Evolutionary conservation across 352 stramenopile genomes (phyloP).

Genomic region (Pythium plurisporium): DNA sequence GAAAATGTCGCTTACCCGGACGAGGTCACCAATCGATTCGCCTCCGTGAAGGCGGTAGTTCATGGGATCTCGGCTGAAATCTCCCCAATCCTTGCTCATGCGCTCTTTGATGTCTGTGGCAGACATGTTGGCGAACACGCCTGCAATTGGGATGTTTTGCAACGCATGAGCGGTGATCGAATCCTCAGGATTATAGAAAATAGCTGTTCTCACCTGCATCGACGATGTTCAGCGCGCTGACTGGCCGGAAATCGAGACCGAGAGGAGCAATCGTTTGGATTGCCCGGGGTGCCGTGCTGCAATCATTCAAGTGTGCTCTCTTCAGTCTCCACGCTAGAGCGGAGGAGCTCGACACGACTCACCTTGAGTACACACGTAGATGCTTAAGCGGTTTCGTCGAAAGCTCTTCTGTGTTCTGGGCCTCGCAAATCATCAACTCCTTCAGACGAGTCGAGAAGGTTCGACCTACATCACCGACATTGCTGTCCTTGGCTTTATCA

Average conservation of each 20-base stretch:
- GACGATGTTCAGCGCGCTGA: slow-evolving; percentile 40
- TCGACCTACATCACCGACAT: slow-evolving; percentile 18
- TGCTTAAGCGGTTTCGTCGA: slow-evolving; percentile 15
- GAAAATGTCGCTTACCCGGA: slow-evolving; percentile 32
- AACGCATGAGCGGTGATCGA: neutral
- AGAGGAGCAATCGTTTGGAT: slow-evolving; percentile 38
- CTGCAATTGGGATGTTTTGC: slow-evolving; percentile 2
- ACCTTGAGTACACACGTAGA: slow-evolving; percentile 39
- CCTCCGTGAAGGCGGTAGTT: slow-evolving; percentile 45
- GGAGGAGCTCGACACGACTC: neutral
- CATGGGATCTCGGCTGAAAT: slow-evolving; percentile 43
- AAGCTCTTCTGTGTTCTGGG: neutral
- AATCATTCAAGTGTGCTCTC: neutral
- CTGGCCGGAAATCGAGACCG: slow-evolving; percentile 34
- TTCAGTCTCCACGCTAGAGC: no score
- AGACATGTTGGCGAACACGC: slow-evolving; percentile 38
- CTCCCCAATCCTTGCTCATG: slow-evolving; percentile 29
- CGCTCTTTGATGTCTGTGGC: slow-evolving; percentile 32
- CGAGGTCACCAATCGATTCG: slow-evolving; percentile 41
- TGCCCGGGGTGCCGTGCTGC: slow-evolving; percentile 32
- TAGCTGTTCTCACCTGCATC: slow-evolving; percentile 25
- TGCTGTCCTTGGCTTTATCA: neutral
- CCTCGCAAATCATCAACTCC: slow-evolving; percentile 25
- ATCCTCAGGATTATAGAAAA: neutral
- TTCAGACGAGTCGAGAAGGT: slow-evolving; percentile 26